phyloP scores from a whole-genome alignment of 2,329 filamentous ascomycete species.

The Hirsutella minnesotensis region DNA sequence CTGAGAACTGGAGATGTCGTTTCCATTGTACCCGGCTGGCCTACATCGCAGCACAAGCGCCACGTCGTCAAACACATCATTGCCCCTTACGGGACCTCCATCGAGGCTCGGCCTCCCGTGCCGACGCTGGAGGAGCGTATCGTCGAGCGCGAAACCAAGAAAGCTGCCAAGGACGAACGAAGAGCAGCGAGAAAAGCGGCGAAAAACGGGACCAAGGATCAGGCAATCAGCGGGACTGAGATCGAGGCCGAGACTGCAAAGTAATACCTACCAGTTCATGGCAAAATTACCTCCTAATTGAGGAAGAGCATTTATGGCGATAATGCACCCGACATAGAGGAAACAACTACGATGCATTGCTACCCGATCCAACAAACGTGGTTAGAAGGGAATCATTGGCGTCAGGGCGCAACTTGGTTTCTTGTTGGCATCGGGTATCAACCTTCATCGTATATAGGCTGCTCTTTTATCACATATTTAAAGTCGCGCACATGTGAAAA shows the following conservation, averaged over 20 bases:
- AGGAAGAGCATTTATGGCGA: too few relatives aligned
- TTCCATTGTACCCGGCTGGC: conserved; percentile 54
- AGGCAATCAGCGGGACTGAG: not conserved
- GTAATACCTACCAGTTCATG: not conserved
- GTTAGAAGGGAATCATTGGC: too few relatives aligned
- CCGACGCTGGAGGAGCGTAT: conserved; percentile 52
- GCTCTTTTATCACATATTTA: too few relatives aligned
- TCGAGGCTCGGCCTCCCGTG: conserved; percentile 53
- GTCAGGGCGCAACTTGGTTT: too few relatives aligned
- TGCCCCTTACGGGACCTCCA: conserved; percentile 51
- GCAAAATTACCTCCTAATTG: too few relatives aligned
- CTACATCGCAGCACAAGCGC: conserved; percentile 52
- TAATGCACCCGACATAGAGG: too few relatives aligned
- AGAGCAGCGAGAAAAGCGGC: conserved; percentile 21
- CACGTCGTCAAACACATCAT: conserved; percentile 68
- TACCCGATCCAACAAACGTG: too few relatives aligned
- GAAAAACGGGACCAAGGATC: not conserved
- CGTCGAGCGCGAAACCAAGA: conserved; percentile 39
- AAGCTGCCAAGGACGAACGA: conserved; percentile 44
- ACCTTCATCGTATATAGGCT: too few relatives aligned
- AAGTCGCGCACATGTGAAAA: too few relatives aligned
- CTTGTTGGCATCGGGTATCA: too few relatives aligned
- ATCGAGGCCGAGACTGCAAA: not conserved
- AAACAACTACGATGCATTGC: too few relatives aligned
- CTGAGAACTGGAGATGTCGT: conserved; percentile 66